Evolutionary conservation across 495 filamentous ascomycete genomes (phyloP).

Genomic region (Friedmanniomyces simplex): DNA sequence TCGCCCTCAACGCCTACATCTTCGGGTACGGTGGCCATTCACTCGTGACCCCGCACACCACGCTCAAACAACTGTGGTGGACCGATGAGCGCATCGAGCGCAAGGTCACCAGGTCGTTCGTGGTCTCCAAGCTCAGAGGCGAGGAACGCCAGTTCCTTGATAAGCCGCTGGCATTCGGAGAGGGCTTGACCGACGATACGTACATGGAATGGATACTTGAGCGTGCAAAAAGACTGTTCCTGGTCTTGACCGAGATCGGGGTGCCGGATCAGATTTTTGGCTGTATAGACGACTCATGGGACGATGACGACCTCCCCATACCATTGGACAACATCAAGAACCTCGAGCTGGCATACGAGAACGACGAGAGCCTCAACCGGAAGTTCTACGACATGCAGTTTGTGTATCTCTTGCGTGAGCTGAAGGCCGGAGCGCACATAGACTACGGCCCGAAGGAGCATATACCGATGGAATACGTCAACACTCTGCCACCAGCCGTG

Average conservation of each 20-base stretch:
- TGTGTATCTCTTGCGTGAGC: slow-evolving; percentile 61
- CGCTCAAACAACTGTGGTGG: slow-evolving; percentile 54
- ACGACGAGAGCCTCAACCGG: slow-evolving; percentile 53
- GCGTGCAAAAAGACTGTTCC: slow-evolving; percentile 67
- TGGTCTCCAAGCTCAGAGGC: slow-evolving; percentile 55
- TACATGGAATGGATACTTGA: slow-evolving; percentile 89
- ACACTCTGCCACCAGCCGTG: slow-evolving; percentile 45
- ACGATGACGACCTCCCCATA: slow-evolving; percentile 81
- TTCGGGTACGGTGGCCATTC: slow-evolving; percentile 33
- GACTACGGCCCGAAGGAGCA: slow-evolving; percentile 69
- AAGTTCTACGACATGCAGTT: slow-evolving; percentile 77
- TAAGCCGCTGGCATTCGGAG: slow-evolving; percentile 66
- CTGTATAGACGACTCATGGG: slow-evolving; percentile 74
- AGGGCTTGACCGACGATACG: slow-evolving; percentile 76
- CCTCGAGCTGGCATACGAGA: slow-evolving; percentile 50
- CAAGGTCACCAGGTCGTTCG: slow-evolving; percentile 60
- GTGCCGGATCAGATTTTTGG: slow-evolving; percentile 78
- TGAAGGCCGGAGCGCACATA: slow-evolving; percentile 59
- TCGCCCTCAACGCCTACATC: slow-evolving; percentile 32
- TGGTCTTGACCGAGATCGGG: slow-evolving; percentile 70
- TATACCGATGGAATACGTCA: slow-evolving; percentile 60
- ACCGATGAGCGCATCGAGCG: slow-evolving; percentile 63
- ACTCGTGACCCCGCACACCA: slow-evolving; percentile 29
- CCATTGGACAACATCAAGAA: slow-evolving; percentile 58
- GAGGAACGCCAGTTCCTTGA: slow-evolving; percentile 57